Conservation (phyloP, 148 eudicot species). For the Tetragonia tetragonoides region DNA sequence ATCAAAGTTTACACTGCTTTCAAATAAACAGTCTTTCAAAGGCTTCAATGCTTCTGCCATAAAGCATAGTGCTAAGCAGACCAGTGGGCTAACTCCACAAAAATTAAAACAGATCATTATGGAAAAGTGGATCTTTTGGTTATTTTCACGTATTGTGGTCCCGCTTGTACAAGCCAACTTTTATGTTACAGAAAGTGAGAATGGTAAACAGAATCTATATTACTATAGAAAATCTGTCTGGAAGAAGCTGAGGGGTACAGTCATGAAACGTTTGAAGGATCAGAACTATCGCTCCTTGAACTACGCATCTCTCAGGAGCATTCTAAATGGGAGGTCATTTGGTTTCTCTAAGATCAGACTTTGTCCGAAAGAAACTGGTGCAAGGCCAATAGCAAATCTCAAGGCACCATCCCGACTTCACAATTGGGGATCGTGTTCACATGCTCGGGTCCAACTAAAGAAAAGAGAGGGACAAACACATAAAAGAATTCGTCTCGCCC, state of each 20-base stretch:
- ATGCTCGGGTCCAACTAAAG: conserved; percentile 11
- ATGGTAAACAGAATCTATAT: conserved; percentile 60
- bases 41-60: conserved; percentile 17
- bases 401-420: conserved; percentile 55
- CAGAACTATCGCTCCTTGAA: conserved; percentile 41
- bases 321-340: conserved; percentile 53
- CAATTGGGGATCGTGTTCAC: conserved; percentile 12
- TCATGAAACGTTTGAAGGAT: conserved; percentile 33
- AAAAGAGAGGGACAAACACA: conserved; percentile 11
- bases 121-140: conserved; percentile 77
- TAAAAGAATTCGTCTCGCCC: conserved; percentile 1
- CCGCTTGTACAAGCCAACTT: conserved; percentile 79
- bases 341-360: conserved; percentile 85
- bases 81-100: too few species aligned
- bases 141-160: conserved; percentile 55
- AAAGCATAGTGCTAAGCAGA: background rate
- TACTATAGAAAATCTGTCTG: conserved; percentile 62
- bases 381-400: conserved; percentile 72
- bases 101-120: conserved; percentile 41
- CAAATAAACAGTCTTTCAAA: conserved; percentile 38
- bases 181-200: conserved; percentile 85
- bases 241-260: conserved; percentile 44
- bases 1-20: conserved; percentile 59
- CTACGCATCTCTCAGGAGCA: conserved; percentile 36
- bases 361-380: conserved; percentile 69